phyloP scores from a whole-genome alignment of 495 filamentous ascomycete species.

The Penicillium bialowiezense region DNA sequence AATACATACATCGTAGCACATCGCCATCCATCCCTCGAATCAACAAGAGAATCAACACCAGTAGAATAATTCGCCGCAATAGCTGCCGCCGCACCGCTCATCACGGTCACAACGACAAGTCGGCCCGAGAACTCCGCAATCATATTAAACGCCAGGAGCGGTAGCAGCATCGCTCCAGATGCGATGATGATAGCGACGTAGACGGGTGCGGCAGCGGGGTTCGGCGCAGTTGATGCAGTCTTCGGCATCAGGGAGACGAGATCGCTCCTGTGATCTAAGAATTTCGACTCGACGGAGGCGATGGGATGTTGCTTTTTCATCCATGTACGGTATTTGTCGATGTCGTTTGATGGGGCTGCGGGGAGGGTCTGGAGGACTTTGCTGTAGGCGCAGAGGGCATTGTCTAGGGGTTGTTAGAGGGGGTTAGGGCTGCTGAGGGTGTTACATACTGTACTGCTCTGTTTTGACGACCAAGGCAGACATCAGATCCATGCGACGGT shows the following conservation, averaged over 20 bases:
- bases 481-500: conserved; percentile 67
- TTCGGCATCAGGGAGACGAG: conserved; percentile 55
- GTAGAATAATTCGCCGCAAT: conserved; percentile 37
- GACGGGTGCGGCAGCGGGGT: conserved; percentile 25
- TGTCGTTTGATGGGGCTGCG: conserved; percentile 52
- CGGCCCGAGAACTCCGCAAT: conserved; percentile 51
- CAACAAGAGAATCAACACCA: conserved; percentile 35
- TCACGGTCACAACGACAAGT: conserved; percentile 47
- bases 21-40: conserved; percentile 41
- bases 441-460: conserved; percentile 76
- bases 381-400: conserved; percentile 66
- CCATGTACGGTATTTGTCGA: conserved; percentile 64
- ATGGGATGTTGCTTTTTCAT: conserved; percentile 61
- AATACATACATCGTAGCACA: conserved; percentile 37
- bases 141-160: conserved; percentile 57
- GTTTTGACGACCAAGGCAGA: conserved; percentile 70
- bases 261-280: conserved; percentile 64
- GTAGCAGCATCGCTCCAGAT: conserved; percentile 53
- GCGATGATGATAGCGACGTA: conserved; percentile 51
- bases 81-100: conserved; percentile 35
- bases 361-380: conserved; percentile 55
- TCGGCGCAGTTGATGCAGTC: conserved; percentile 10
- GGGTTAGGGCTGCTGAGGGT: neutral
- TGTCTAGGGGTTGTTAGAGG: conserved; percentile 46
- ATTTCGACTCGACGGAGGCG: conserved; percentile 62